phyloP scores from a whole-genome alignment of 305 asterid species.

The Ajuga reptans region DNA sequence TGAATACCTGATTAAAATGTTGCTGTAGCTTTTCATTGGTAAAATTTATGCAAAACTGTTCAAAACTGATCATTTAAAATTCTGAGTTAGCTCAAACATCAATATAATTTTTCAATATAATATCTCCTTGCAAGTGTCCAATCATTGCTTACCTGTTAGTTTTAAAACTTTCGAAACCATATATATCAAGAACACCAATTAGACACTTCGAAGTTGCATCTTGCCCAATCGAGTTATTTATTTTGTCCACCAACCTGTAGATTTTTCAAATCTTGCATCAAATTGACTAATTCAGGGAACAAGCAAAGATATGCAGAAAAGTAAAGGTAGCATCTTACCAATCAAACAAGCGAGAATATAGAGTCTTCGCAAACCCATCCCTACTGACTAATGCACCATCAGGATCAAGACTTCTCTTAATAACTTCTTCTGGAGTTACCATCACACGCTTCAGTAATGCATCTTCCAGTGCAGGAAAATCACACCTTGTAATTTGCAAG shows the following conservation, averaged over 20 bases:
- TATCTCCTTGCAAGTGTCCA: slow-evolving; percentile 11
- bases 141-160: slow-evolving; percentile 55
- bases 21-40: slow-evolving; percentile 98
- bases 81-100: slow-evolving; percentile 21
- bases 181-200: slow-evolving; percentile 92
- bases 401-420: slow-evolving; percentile 83
- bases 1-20: slow-evolving; percentile 90
- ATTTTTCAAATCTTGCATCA: slow-evolving; percentile 18
- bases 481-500: slow-evolving; percentile 45
- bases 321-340: slow-evolving; percentile 40
- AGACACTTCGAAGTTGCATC: slow-evolving; percentile 69
- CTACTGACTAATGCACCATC: slow-evolving; percentile 63
- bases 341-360: slow-evolving; percentile 75
- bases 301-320: neutral
- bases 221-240: slow-evolving; percentile 83
- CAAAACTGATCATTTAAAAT: slow-evolving; percentile 50
- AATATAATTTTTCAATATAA: slow-evolving; percentile 2
- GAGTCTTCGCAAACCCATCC: slow-evolving; percentile 72
- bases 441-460: slow-evolving; percentile 78
- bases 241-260: slow-evolving; percentile 86
- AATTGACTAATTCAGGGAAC: slow-evolving; percentile 18
- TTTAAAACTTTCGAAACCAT: slow-evolving; percentile 93
- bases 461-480: slow-evolving; percentile 57
- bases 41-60: slow-evolving; percentile 91
- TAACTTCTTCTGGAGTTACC: slow-evolving; percentile 89